Base-by-base conservation (phyloP, 768 basidiomycete species). In the Collybiopsis luxurians region DNA sequence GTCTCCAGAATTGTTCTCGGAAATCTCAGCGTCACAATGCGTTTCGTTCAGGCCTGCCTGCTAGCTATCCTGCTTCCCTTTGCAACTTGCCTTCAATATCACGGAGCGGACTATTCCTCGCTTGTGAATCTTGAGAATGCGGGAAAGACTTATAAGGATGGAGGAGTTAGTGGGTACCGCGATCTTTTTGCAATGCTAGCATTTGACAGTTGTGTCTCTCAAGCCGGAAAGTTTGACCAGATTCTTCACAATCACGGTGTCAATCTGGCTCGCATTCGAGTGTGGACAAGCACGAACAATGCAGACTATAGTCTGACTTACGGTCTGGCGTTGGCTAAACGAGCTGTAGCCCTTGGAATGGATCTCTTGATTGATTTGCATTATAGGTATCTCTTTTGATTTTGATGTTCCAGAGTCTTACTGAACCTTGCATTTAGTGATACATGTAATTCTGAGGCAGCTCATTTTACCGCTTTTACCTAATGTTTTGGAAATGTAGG, bases 251-350 rank as follows among this genome's bases (percentile, higher is more conserved):
- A 75, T 46, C 79, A 83, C 58, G 85, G 84, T 30, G 71, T 75
- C 44, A 86, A 85, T 59, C 69, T 83, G 6, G 84, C 80, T 9
- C 78, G 85, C 12, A 79, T 85, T 44, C 73, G 85, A 12, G 68
- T 87, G 27, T 87, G 85, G 85, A 85, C 83, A 0, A 79, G 82
- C 59, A 81, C 80, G n/a, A 74, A 74, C 58, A 73, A 74, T 49
- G 64, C 71, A 1, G 65, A 77, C 23, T 85, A 85, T 63, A 80
- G 78, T 60, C 65, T 83, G 53, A 68, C 64, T 36, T 83, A 84
- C 60, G 83, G 75, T 0, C 70, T 87, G 23, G 73, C 74, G 0
- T 67, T 85, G 39, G 84, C 78, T 4, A 83, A 83, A 67, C 71
- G 84, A 10, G 78, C 81, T 44, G 75, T 72, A 42, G 81, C 80